Percentiles rank a stretch among this genome's conserved stretches.
Conservation (phyloP, 768 basidiomycete genomes). For the Lyophyllum decastes region DNA sequence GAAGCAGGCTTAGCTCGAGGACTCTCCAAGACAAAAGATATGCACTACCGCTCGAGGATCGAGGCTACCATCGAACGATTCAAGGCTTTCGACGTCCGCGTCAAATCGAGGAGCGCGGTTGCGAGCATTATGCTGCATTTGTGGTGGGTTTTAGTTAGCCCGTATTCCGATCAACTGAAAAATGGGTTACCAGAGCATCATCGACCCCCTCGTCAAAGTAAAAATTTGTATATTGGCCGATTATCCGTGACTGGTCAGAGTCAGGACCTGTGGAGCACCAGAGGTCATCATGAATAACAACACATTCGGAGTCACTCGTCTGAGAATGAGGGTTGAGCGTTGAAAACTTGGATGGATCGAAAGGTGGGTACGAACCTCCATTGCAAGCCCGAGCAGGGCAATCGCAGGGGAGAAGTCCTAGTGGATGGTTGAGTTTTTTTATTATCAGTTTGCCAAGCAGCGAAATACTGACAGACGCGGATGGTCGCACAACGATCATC, state of each 20-base stretch:
- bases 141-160: no score
- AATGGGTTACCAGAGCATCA: no score
- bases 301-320: background rate
- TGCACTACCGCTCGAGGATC: no score
- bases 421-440: no score
- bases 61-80: no score
- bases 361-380: constrained; percentile 9
- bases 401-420: constrained; percentile 16
- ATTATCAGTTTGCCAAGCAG: no score
- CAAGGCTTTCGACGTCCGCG: no score
- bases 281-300: background rate
- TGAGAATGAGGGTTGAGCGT: background rate
- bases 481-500: background rate
- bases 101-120: no score
- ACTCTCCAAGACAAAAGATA: no score
- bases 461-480: background rate
- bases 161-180: no score
- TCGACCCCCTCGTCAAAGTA: background rate
- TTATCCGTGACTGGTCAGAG: background rate
- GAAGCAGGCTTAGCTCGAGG: no score
- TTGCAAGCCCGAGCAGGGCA: constrained; percentile 8
- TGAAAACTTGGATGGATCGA: background rate
- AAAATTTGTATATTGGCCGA: background rate
- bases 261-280: constrained; percentile 1
- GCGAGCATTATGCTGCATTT: no score